Percentiles rank a stretch among this genome's conserved stretches.
These are phyloP conservation scores for Beauveria varroae DNA, from an alignment of 2,329 filamentous ascomycete genomes.

Conservation along the genomic window DNA sequence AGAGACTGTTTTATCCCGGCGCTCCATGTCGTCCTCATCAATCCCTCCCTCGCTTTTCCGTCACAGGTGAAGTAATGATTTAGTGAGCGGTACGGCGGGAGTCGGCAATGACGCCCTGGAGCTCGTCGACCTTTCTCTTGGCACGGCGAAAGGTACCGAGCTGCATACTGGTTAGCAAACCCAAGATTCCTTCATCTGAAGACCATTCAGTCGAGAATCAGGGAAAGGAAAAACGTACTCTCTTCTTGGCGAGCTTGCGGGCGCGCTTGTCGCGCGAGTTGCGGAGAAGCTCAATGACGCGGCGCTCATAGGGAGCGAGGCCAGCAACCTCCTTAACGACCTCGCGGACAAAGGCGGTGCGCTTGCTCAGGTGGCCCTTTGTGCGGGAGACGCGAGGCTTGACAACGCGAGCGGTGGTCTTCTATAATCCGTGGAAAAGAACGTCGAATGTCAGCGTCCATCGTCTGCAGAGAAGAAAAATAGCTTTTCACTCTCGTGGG, in stretches of 20 bases:
- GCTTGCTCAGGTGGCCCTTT: constrained; percentile 96
- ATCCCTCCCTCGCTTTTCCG: not conserved
- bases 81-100: constrained; percentile 63
- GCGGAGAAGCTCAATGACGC: constrained; percentile 96
- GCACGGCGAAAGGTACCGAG: constrained; percentile 98
- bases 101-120: constrained; percentile 96
- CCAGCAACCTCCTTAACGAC: constrained; percentile 98
- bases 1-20: not conserved
- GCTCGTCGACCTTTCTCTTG: constrained; percentile 99
- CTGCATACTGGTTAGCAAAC: constrained; percentile 36
- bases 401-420: constrained; percentile 71
- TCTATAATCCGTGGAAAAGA: constrained; percentile 45
- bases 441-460: constrained; percentile 52
- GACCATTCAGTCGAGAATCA: not conserved
- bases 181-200: not conserved
- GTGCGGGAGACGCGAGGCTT: constrained; percentile 75
- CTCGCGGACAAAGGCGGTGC: constrained; percentile 92
- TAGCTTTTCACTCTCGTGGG: constrained; percentile 19
- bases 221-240: constrained; percentile 50
- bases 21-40: not conserved
- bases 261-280: constrained; percentile 99
- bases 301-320: constrained; percentile 93
- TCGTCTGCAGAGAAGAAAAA: constrained; percentile 39
- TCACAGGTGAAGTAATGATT: constrained; percentile 20
- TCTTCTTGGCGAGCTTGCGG: constrained; percentile 98